Conservation (phyloP, 2,329 filamentous ascomycete species). For the Pseudogymnoascus sp. region DNA sequence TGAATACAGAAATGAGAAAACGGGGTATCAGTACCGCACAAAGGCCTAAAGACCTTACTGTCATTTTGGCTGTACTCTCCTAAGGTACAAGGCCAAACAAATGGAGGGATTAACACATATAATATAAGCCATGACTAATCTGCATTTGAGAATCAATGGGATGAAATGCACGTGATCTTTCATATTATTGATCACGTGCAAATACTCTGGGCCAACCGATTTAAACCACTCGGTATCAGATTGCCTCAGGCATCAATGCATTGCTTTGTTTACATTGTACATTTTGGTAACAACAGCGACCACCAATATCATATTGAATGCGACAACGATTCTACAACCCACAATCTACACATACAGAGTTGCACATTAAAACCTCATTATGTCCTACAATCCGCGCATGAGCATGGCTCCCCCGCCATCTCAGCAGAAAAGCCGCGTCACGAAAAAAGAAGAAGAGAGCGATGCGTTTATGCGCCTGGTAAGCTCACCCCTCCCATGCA, state of each 20-base stretch:
- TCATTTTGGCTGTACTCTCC: neutral
- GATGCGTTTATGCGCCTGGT: conserved; percentile 51
- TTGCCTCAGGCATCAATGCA: neutral
- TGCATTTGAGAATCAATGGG: neutral
- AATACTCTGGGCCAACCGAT: neutral
- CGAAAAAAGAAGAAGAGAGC: conserved; percentile 48
- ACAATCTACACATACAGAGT: neutral
- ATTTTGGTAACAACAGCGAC: conserved; percentile 1
- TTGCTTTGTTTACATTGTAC: neutral
- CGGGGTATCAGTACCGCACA: no score
- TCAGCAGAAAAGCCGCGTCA: conserved; percentile 38
- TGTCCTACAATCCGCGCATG: conserved; percentile 44
- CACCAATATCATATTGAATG: conserved; percentile 2
- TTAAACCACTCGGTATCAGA: neutral
- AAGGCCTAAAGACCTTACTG: neutral
- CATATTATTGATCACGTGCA: neutral
- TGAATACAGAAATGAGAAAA: no score
- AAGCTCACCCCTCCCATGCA: conserved; percentile 17
- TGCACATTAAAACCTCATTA: conserved; percentile 18
- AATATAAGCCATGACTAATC: neutral
- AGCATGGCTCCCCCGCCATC: conserved; percentile 40
- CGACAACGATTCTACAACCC: neutral
- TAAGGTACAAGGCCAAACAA: neutral
- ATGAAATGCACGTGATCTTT: neutral
- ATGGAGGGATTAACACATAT: neutral